Percentiles rank a stretch among this genome's conserved stretches.
Evolutionary conservation across 495 filamentous ascomycete genomes (phyloP).

Genomic region (Trichocladium antarcticum): DNA sequence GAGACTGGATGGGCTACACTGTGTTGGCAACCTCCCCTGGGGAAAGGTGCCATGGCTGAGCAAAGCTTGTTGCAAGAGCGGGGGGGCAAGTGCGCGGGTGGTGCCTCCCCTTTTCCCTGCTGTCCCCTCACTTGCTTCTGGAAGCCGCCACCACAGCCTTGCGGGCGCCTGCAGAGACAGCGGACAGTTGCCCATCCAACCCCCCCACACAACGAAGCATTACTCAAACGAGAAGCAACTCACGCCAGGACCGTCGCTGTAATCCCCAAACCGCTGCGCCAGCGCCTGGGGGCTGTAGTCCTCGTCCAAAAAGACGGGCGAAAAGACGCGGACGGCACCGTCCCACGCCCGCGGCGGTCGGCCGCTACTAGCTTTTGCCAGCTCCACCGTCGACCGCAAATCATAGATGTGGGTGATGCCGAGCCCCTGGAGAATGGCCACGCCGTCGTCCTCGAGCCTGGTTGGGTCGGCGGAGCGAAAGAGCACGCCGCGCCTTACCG

Average conservation of each 20-base stretch:
- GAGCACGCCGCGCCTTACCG: constrained; percentile 38
- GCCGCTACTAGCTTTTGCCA: constrained; percentile 22
- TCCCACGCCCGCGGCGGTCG: constrained; percentile 33
- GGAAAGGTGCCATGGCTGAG: too few relatives aligned
- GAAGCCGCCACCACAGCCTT: too few relatives aligned
- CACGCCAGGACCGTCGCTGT: constrained; percentile 36
- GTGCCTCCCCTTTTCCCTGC: too few relatives aligned
- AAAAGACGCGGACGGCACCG: constrained; percentile 42
- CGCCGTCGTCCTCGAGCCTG: constrained; percentile 41
- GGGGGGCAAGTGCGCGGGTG: too few relatives aligned
- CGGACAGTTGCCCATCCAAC: too few relatives aligned
- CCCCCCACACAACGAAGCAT: not conserved
- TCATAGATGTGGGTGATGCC: constrained; percentile 54
- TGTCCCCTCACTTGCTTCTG: too few relatives aligned
- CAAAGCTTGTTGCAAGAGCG: too few relatives aligned
- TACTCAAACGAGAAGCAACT: constrained; percentile 6
- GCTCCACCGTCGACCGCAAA: constrained; percentile 47
- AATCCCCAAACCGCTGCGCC: constrained; percentile 39
- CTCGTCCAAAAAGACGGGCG: constrained; percentile 47
- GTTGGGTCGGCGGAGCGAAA: constrained; percentile 50
- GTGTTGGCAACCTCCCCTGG: too few relatives aligned
- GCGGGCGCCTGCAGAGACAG: too few relatives aligned
- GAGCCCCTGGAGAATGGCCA: constrained; percentile 39
- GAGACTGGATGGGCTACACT: too few relatives aligned
- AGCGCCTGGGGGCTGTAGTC: constrained; percentile 46